Percentiles rank a stretch among this genome's conserved stretches.
phyloP scores from a whole-genome alignment of 2,329 filamentous ascomycete genomes.

The Pseudocercospora cruenta region DNA sequence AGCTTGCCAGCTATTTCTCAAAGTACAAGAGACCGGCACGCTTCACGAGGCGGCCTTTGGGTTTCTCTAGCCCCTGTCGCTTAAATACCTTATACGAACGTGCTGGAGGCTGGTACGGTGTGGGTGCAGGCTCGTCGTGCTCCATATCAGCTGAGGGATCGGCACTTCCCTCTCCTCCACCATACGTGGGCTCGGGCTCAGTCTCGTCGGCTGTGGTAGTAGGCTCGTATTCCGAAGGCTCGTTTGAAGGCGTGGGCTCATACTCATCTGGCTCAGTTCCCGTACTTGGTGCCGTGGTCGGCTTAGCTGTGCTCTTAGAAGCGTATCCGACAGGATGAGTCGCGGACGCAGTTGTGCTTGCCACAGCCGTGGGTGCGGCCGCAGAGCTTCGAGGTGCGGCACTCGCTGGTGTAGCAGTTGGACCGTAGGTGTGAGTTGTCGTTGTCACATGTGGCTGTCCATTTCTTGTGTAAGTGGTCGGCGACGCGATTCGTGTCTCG shows the following conservation, averaged over 20 bases:
- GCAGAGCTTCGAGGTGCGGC: not conserved
- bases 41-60: not conserved
- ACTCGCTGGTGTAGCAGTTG: not conserved
- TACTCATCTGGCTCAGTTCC: not conserved
- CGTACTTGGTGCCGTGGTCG: not conserved
- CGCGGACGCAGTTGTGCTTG: not conserved
- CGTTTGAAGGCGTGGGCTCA: not conserved
- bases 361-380: not conserved
- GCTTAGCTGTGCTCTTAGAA: not conserved
- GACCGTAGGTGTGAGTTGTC: slow-evolving; percentile 6
- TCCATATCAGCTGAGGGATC: not conserved
- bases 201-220: not conserved
- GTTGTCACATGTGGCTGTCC: not conserved
- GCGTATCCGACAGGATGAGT: not conserved
- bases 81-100: not conserved
- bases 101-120: not conserved
- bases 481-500: slow-evolving; percentile 7
- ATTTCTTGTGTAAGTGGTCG: not conserved
- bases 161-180: not conserved
- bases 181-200: slow-evolving; percentile 2
- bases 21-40: slow-evolving; percentile 1
- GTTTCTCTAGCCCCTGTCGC: slow-evolving; percentile 3
- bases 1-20: not conserved
- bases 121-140: not conserved
- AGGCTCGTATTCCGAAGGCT: not conserved